Evolutionary conservation across 768 basidiomycete genomes (phyloP), one percentile per base, ranked within the genome.

Genomic region (Tylopilus sp.): DNA sequence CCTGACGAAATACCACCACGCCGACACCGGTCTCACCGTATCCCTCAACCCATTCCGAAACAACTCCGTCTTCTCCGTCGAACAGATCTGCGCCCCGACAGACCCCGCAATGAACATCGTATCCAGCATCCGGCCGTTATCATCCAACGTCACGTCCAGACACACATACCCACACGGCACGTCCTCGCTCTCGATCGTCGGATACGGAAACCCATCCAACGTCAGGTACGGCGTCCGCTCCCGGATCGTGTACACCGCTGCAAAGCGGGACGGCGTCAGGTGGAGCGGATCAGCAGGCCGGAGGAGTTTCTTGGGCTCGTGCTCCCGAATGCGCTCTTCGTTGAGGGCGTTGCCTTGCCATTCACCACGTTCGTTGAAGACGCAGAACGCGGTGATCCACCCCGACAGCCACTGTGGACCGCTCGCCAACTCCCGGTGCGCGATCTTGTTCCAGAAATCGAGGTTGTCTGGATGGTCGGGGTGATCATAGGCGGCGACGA

Each of bases 321-420:
- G 63, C 28, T 61, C 58, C 43, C 57, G 56, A 8, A 60, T 51
- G 4, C 68, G 68, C 1, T 68, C 63, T 33, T 65, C 59, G 33
- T 61, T 69, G 47, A 69, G 59, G 21, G 41, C 45, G 51, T 65
- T 57, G 22, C 68, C 71, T 26, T 63, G 58, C 66, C 72, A 72
- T 39, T 58, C 40, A 12, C 72, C 70, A 2, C 56, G 59, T n/a
- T 59, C 57, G 45, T 65, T 56, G 64, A 57, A 68, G 38, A 64
- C 66, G 40, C 70, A 70, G 44, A 75, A 75, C 17, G 69, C 68
- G 20, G 65, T 68, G 45, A 74, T 69, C 74, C 73, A 74, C 0
- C 73, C 75, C 3, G 68, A 67, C n/a, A 76, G 48, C 54, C 54
- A 69, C 11, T 58, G 54, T 2, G 64, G 57, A 2, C 69, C 71